phyloP scores from a whole-genome alignment of 164 flowering plant species.

The Tetracentron sinense region DNA sequence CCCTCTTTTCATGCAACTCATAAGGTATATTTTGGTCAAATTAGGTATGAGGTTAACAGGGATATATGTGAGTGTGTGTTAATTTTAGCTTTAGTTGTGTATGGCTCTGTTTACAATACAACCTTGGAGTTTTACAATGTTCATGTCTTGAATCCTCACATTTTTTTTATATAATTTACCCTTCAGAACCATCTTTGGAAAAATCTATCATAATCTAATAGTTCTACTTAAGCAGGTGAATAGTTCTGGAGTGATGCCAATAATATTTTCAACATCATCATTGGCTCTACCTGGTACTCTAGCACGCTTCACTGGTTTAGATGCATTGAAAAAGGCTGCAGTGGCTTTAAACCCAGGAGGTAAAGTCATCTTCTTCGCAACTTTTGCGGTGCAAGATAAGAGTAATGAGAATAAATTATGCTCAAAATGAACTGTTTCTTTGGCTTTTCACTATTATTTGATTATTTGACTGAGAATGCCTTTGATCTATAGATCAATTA shows the following conservation, averaged over 20 bases:
- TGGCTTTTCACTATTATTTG: not conserved
- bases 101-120: too few relatives aligned
- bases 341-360: slow-evolving; percentile 90
- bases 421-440: not conserved
- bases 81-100: too few relatives aligned
- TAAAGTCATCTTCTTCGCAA: slow-evolving; percentile 23
- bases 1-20: too few relatives aligned
- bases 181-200: not conserved
- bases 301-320: slow-evolving; percentile 91
- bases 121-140: too few relatives aligned
- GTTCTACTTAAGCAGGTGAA: slow-evolving; percentile 60
- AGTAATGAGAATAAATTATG: not conserved
- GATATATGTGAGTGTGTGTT: too few relatives aligned
- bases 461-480: too few relatives aligned
- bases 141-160: too few relatives aligned
- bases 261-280: slow-evolving; percentile 95
- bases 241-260: slow-evolving; percentile 99
- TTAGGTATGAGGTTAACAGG: too few relatives aligned
- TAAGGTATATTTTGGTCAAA: too few relatives aligned
- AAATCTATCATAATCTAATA: not conserved
- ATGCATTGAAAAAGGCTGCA: slow-evolving; percentile 81
- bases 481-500: too few relatives aligned
- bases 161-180: not conserved
- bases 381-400: not conserved
- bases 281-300: slow-evolving; percentile 95